Evolutionary conservation across 805 yeast genomes (phyloP).

Genomic region (Metschnikowia chrysomelidarum): DNA sequence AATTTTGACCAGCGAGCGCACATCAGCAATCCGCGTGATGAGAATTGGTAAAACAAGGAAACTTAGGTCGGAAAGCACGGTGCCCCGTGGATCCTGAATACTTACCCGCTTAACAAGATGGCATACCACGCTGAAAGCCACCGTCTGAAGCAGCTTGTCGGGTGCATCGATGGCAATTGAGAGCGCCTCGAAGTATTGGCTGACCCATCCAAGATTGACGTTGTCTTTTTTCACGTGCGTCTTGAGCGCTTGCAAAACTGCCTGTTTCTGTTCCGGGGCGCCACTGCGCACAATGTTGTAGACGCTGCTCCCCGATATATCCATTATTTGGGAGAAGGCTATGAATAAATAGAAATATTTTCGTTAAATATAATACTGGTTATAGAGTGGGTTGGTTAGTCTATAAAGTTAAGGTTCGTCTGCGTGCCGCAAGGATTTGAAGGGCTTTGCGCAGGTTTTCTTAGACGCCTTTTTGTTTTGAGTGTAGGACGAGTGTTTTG

Average conservation of each 20-base stretch:
- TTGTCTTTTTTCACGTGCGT: constrained; percentile 54
- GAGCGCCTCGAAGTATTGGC: constrained; percentile 50
- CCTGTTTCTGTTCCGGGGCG: constrained; percentile 14
- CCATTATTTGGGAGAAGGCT: constrained; percentile 16
- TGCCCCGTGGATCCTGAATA: constrained; percentile 49
- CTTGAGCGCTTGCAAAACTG: constrained; percentile 38
- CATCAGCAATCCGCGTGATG: constrained; percentile 45
- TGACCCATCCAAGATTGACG: constrained; percentile 50
- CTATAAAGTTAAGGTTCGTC: no score
- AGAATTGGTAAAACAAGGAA: constrained; percentile 50
- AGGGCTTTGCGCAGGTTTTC: no score
- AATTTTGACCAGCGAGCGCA: constrained; percentile 33
- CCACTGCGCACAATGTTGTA: constrained; percentile 14
- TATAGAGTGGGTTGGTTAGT: no score
- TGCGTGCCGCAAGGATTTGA: no score
- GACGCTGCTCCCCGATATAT: constrained; percentile 16
- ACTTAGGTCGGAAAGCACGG: constrained; percentile 40
- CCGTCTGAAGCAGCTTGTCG: constrained; percentile 36
- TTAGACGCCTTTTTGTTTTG: no score
- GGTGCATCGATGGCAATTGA: constrained; percentile 42
- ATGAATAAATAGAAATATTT: no score
- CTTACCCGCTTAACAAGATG: constrained; percentile 58
- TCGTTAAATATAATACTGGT: no score
- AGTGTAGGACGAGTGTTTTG: constrained; percentile 8
- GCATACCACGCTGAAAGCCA: constrained; percentile 50